Base-by-base conservation (phyloP, 495 filamentous ascomycete species). In the Cenococcum geophilum region DNA sequence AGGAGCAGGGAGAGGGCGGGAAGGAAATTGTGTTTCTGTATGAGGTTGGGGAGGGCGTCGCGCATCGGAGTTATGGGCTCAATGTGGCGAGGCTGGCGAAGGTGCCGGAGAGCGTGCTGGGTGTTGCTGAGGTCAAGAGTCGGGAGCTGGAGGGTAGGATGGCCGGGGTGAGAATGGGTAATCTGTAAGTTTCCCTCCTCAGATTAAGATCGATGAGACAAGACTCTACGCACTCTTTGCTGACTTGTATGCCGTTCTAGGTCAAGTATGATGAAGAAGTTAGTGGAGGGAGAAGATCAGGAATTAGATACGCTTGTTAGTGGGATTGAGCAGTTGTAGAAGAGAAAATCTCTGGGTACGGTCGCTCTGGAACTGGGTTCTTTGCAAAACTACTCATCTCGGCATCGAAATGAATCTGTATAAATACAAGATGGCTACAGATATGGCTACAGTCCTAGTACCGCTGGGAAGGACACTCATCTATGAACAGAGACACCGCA, bases 1-100 rank as follows among this genome's bases (percentile, higher is more conserved):
- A 67, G 37, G 68, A 62, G 5, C 68, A 65, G 53, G 64, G 73
- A 22, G 60, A 60, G 37, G 76, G 77, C 23, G 76, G 76, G 27
- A 76, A 78, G 40, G 73, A 74, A 21, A 63, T 78, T 32, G 74
- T 75, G 22, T 78, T 78, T 56, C 53, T 78, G 54, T 76, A 83
- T 75, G 81, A 76, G 57, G 84, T 96, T 1, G 85, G 81, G 3
- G 89, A 92, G 60, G 95, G 95, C 0, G 87, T 95, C 2, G 92
- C 95, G 11, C 91, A 96, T 77, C 81, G 93, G 12, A 91, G 86
- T 36, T 99, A 99, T 69, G 93, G 93, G 2, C 56, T 99, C 16
- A 97, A 97, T 71, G 93, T 97, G 23, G 93, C 93, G 5, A 77
- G 89, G 32, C 71, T 99, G 55, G 95, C 95, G 34, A 86, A 89